Base-by-base conservation (phyloP, 495 filamentous ascomycete genomes). In the Penicillium salamii region DNA sequence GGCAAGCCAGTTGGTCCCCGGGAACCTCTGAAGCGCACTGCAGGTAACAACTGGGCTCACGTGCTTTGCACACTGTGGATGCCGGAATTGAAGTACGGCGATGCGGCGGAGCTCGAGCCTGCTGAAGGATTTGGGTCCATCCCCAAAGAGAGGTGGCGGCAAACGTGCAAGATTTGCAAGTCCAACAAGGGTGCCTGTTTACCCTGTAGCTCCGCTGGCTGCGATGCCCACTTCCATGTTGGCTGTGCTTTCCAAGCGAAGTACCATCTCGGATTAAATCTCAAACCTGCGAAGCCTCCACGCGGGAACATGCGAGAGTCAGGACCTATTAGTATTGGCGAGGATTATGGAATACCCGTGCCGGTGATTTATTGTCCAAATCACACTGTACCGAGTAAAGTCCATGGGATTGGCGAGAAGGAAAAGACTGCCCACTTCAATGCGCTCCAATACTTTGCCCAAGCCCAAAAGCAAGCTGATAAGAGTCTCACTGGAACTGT, bases 11-110 rank as follows among this genome's bases (percentile, higher is more conserved):
- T 86, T 18, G 80, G 87, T 57, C 93, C 93, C 21, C 88, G 95
- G 14, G 93, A 97, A 57, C 85, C 93, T 3, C 69, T 99, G 44
- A 99, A 99, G 72, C 78, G 88, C 23, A 99, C 93, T 0, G 82
- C 85, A 7, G 87, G 89, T 49, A 97, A 97, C 67, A 97, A 97
- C 58, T 99, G 93, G 93, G 88, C 95, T n/a, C 93, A 99, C 61
- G 89, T 97, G 21, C 80, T 84, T 34, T 99, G 93, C 58, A 90
- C 93, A 4, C 74, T 97, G 24, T 97, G 86, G 84, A 89, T 85
- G 8, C 88, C 90, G 0, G 93, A 97, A 59, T 83, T 96, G 55
- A 95, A 90, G 60, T 97, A 95, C 63, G 88, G 85, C 19, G 86
- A 88, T 61, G 85, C 91, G 17, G 82, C 85, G 50, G 82, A 85